phyloP scores from a whole-genome alignment of 1,284 basidiomycete species.

The Thecaphora thlaspeos region DNA sequence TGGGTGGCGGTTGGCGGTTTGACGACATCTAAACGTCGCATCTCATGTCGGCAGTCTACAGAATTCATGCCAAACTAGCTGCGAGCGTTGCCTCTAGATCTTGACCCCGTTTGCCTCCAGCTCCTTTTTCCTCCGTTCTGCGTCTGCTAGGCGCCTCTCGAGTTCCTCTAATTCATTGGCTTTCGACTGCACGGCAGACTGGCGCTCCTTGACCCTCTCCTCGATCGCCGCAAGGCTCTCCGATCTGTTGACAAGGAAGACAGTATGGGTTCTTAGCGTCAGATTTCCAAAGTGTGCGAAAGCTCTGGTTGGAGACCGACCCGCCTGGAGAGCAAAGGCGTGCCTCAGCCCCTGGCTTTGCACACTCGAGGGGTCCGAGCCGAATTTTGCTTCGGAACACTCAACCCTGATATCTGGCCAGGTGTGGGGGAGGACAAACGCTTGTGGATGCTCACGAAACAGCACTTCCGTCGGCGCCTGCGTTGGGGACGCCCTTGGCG shows the following conservation, averaged over 20 bases:
- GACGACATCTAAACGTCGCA: too few relatives aligned
- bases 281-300: not conserved
- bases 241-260: slow-evolving; percentile 9
- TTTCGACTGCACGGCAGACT: slow-evolving; percentile 39
- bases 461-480: slow-evolving; percentile 63
- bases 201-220: slow-evolving; percentile 39
- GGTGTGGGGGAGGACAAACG: not conserved
- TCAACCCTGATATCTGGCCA: too few relatives aligned
- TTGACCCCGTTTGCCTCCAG: slow-evolving; percentile 36
- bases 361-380: too few relatives aligned
- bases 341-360: too few relatives aligned
- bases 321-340: too few relatives aligned
- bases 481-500: slow-evolving; percentile 10
- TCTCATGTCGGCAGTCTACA: too few relatives aligned
- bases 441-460: slow-evolving; percentile 28
- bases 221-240: slow-evolving; percentile 31
- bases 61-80: not conserved
- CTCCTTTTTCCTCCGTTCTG: slow-evolving; percentile 41
- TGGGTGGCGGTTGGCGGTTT: too few relatives aligned
- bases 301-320: too few relatives aligned
- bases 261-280: not conserved
- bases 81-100: slow-evolving; percentile 5
- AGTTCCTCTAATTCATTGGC: slow-evolving; percentile 47
- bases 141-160: slow-evolving; percentile 44
- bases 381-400: too few relatives aligned